These are phyloP conservation scores for Eruca vesicaria DNA, from an alignment of 441 rosid species.

Conservation along the genomic window DNA sequence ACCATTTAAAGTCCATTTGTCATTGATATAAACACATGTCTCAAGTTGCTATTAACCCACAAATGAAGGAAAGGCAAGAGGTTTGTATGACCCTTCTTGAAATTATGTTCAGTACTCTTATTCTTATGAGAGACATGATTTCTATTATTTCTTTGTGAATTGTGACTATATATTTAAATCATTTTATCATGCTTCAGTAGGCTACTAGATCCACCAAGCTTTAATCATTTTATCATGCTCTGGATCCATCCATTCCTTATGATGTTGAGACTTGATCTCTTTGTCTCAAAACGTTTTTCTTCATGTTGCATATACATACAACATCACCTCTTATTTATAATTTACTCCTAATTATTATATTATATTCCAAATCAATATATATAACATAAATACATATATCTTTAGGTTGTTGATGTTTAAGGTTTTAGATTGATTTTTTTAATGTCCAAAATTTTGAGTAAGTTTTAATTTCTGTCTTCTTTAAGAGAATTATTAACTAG, in stretches of 20 bases:
- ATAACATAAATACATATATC: neutral
- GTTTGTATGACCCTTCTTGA: conserved; percentile 18
- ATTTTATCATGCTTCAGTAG: neutral
- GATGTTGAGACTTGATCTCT: neutral
- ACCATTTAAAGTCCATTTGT: neutral
- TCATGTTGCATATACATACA: neutral
- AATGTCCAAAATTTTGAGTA: neutral
- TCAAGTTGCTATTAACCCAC: conserved; percentile 1
- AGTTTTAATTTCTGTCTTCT: neutral
- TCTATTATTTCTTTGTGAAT: neutral
- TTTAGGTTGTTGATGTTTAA: neutral
- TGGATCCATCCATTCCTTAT: neutral
- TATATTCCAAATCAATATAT: neutral
- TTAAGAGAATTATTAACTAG: neutral
- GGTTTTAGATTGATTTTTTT: neutral
- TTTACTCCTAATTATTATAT: neutral
- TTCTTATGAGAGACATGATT: neutral
- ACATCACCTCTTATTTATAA: neutral
- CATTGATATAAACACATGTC: conserved; percentile 8
- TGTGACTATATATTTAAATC: too few species aligned
- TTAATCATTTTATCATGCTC: neutral
- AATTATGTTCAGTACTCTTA: conserved; percentile 14
- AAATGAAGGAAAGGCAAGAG: conserved; percentile 28
- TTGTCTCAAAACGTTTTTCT: neutral
- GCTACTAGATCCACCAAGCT: neutral